Base-by-base conservation (phyloP, 179 eudicot genomes). In the Heliamphora ciliata region DNA sequence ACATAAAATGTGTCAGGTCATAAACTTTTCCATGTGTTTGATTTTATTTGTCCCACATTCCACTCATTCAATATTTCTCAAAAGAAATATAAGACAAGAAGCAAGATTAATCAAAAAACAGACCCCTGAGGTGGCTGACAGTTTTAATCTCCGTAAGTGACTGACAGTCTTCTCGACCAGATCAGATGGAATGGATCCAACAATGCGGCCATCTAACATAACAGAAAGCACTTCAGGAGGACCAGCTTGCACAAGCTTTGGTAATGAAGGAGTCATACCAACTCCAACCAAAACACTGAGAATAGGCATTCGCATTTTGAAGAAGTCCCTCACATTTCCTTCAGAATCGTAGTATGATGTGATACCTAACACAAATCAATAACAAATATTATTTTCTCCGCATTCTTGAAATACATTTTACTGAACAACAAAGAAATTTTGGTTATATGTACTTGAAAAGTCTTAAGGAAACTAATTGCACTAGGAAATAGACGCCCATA, bases 151-250 rank as follows among this genome's bases (percentile, higher is more conserved):
- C 77, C 99, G 89, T 79, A 96, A 86, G 87, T 92, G 91, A 84
- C 76, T 80, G 69, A 94, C 95, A 80, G 90, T 91, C 83, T 87
- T 88, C 79, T 89, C 93, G 61, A 92, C 90, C 68, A 87, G 73
- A 85, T 84, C 86, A 76, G 89, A 84, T 63, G 98, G 86, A 76
- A 96, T 89, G 46, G 87, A 84, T 64, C 98, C 99, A 83, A 94
- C 88, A 68, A 96, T 89, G 82, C 93, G 88, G 18, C 99, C 99
- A 88, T 94, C 99, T 76, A 96, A 91, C 76, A 92, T 89, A 84
- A 96, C 98, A 68, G 92, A 88, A 80, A 92, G 91, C 79, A 93
- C 86, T 89, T 91, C 90, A 74, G 98, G 99, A 50, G 96, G 99
- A 70, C 97, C 97, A 82, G 90, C 88, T 84, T 86, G 91, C 75